Conservation (phyloP, 495 filamentous ascomycete species). For the Tuber microsphaerosporum region DNA sequence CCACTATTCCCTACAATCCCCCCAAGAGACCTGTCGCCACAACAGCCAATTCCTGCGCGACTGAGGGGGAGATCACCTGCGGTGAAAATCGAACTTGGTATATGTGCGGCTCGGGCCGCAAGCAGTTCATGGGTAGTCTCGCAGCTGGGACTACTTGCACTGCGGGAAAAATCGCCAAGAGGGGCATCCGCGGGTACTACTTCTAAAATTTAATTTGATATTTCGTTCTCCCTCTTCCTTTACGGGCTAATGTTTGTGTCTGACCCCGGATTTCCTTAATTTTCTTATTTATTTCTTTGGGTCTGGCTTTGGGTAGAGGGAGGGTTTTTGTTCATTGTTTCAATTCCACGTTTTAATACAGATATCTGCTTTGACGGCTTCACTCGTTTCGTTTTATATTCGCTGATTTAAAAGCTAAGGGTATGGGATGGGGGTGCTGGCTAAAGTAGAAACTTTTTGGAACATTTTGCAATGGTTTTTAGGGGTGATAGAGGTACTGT, state of each 20-base stretch:
- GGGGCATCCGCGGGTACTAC: neutral
- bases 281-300: neutral
- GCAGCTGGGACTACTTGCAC: conserved; percentile 11
- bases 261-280: neutral
- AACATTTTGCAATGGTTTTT: neutral
- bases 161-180: conserved; percentile 6
- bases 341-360: neutral
- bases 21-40: neutral
- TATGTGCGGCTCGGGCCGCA: conserved; percentile 17
- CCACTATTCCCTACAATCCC: neutral
- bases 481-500: neutral
- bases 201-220: neutral
- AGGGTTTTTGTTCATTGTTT: neutral
- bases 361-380: neutral
- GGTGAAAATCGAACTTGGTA: conserved; percentile 13
- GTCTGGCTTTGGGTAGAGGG: neutral
- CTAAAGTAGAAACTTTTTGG: neutral
- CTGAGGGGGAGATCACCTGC: conserved; percentile 16
- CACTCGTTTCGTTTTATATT: neutral
- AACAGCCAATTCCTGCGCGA: neutral
- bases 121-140: conserved; percentile 13
- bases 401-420: neutral
- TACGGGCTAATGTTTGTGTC: neutral
- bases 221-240: neutral
- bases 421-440: neutral